These are phyloP conservation scores for Cytospora leucostoma DNA, from an alignment of 2,329 filamentous ascomycete species.

Conservation along the genomic window DNA sequence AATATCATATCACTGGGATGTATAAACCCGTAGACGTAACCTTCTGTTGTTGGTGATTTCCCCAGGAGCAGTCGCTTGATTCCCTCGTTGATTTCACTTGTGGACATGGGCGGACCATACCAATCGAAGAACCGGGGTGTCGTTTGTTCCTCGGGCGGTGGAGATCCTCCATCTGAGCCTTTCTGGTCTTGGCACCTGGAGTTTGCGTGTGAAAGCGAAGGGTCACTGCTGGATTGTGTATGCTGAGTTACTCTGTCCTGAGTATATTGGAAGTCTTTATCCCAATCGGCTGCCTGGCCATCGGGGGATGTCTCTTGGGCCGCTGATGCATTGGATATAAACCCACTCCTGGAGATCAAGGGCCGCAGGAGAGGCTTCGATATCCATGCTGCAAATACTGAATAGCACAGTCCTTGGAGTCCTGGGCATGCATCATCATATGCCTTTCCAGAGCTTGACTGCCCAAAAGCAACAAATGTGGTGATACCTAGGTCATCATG, in stretches of 20 bases:
- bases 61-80: constrained; percentile 22
- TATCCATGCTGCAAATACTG: not conserved
- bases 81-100: constrained; percentile 18
- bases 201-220: not conserved
- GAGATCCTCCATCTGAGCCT: constrained; percentile 9
- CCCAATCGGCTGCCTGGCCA: not conserved
- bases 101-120: constrained; percentile 11
- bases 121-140: constrained; percentile 1
- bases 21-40: constrained; percentile 34
- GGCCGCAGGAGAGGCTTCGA: not conserved
- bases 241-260: not conserved
- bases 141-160: not conserved
- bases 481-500: not conserved
- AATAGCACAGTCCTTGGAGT: not conserved
- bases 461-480: not conserved
- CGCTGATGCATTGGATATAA: not conserved
- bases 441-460: not conserved
- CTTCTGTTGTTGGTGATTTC: constrained; percentile 11
- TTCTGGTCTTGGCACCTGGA: not conserved
- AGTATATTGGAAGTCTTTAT: not conserved
- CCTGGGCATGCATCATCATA: not conserved
- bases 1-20: constrained; percentile 30
- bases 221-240: not conserved
- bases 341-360: not conserved
- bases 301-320: not conserved